phyloP scores from a whole-genome alignment of 2,329 filamentous ascomycete genomes.

The Penicillium frequentans region DNA sequence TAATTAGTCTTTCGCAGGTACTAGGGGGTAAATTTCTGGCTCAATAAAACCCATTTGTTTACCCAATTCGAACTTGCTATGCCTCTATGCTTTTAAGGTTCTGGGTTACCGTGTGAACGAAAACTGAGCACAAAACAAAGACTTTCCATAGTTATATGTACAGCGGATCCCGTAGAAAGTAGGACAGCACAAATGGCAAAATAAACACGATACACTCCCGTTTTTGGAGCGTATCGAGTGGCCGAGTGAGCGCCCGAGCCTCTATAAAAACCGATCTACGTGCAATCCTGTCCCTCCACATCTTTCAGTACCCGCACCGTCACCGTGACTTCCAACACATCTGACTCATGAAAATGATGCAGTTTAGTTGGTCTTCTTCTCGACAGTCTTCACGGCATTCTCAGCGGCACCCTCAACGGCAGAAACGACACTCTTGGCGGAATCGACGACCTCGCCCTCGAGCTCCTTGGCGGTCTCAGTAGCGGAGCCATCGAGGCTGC shows the following conservation, averaged over 20 bases:
- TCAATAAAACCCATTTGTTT: not conserved
- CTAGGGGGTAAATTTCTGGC: not conserved
- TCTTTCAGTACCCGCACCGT: slow-evolving; percentile 3
- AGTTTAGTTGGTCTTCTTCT: slow-evolving; percentile 15
- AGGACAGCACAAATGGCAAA: not conserved
- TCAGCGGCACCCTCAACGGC: slow-evolving; percentile 21
- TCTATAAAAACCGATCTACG: slow-evolving; percentile 12
- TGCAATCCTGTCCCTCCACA: slow-evolving; percentile 3
- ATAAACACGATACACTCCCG: not conserved
- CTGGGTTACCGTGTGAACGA: not conserved
- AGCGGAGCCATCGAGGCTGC: slow-evolving; percentile 55
- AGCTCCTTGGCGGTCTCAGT: slow-evolving; percentile 41
- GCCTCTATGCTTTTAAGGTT: not conserved
- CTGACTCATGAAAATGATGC: not conserved
- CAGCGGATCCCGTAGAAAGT: slow-evolving; percentile 14
- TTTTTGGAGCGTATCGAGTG: not conserved
- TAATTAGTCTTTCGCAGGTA: not conserved
- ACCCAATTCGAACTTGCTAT: not conserved
- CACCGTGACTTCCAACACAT: not conserved
- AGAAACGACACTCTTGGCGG: slow-evolving; percentile 34
- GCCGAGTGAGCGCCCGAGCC: not conserved
- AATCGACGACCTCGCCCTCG: slow-evolving; percentile 36
- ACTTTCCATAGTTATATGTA: slow-evolving; percentile 23
- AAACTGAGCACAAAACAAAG: slow-evolving; percentile 12
- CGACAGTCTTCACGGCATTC: slow-evolving; percentile 30